Evolutionary conservation across 352 stramenopile species (phyloP).

Genomic region (Phytophthora aleatoria): DNA sequence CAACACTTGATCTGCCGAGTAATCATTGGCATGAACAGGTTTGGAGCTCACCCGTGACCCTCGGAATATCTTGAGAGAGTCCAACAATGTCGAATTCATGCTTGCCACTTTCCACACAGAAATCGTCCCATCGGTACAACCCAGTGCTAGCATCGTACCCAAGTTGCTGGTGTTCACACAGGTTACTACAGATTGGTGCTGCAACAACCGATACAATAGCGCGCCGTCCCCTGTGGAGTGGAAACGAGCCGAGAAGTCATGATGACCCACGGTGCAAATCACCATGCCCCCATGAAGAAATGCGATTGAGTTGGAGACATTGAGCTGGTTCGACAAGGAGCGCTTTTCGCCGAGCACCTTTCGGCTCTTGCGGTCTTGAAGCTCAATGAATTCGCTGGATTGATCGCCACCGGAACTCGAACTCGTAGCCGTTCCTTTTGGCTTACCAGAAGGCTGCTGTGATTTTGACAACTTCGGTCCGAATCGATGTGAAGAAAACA

Average conservation of each 20-base stretch:
- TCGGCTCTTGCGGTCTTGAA: conserved; percentile 73
- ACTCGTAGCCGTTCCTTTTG: conserved; percentile 11
- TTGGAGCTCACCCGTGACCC: conserved; percentile 49
- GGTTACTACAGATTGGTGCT: conserved; percentile 74
- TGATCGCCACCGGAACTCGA: conserved; percentile 28
- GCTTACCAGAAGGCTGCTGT: conserved; percentile 39
- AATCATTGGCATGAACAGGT: conserved; percentile 78
- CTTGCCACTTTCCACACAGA: conserved; percentile 80
- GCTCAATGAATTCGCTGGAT: conserved; percentile 49
- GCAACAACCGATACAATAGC: conserved; percentile 70
- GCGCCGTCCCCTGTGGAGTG: conserved; percentile 73
- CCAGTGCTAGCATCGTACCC: conserved; percentile 56
- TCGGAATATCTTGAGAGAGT: conserved; percentile 82
- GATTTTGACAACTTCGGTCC: conserved; percentile 55
- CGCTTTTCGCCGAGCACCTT: conserved; percentile 56
- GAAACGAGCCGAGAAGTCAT: conserved; percentile 81
- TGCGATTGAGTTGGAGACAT: conserved; percentile 36
- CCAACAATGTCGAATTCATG: conserved; percentile 68
- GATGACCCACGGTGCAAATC: conserved; percentile 69
- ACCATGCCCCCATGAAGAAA: conserved; percentile 64
- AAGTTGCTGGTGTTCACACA: conserved; percentile 60
- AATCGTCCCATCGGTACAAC: conserved; percentile 72
- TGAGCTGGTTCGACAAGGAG: conserved; percentile 34
- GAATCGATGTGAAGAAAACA: conserved; percentile 76
- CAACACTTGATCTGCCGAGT: conserved; percentile 76